A percentile compares a stretch with the other conserved stretches of the same genome.
Evolutionary conservation across 331 rosid genomes (phyloP).

Genomic region (Arachis monticola): DNA sequence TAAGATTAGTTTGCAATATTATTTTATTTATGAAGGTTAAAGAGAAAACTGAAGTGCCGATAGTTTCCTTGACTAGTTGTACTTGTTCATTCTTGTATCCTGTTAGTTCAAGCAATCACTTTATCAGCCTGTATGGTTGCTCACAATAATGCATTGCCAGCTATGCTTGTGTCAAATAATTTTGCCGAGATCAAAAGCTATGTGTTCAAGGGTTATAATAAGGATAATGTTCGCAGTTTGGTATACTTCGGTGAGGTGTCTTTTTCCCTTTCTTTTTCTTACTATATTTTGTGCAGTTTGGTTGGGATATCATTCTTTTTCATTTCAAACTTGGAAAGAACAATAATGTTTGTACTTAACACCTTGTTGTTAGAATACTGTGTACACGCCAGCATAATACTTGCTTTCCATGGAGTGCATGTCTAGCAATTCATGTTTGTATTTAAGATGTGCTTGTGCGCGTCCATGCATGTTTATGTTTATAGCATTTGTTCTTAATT

Average conservation of each 20-base stretch:
- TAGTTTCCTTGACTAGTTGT: constrained; percentile 63
- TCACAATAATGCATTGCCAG: constrained; percentile 82
- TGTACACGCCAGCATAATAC: neutral
- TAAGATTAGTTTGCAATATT: neutral
- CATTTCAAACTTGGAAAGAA: constrained; percentile 24
- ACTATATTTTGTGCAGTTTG: neutral
- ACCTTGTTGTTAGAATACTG: neutral
- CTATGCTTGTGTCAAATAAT: constrained; percentile 81
- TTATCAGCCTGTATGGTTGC: constrained; percentile 77
- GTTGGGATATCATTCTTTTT: constrained; percentile 5
- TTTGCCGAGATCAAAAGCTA: constrained; percentile 84
- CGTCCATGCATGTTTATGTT: no score
- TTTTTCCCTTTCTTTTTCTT: neutral
- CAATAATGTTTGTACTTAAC: neutral
- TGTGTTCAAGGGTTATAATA: constrained; percentile 74
- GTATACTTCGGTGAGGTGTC: constrained; percentile 73
- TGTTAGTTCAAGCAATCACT: constrained; percentile 88
- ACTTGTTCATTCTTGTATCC: constrained; percentile 78
- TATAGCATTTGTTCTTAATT: neutral
- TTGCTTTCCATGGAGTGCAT: constrained; percentile 6
- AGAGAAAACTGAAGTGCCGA: constrained; percentile 3
- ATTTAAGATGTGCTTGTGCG: neutral
- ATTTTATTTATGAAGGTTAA: constrained; percentile 2
- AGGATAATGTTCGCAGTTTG: constrained; percentile 67
- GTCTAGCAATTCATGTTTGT: constrained; percentile 11